These are phyloP conservation scores for Polygonum maritimum DNA, from an alignment of 148 eudicot species.

Conservation along the genomic window DNA sequence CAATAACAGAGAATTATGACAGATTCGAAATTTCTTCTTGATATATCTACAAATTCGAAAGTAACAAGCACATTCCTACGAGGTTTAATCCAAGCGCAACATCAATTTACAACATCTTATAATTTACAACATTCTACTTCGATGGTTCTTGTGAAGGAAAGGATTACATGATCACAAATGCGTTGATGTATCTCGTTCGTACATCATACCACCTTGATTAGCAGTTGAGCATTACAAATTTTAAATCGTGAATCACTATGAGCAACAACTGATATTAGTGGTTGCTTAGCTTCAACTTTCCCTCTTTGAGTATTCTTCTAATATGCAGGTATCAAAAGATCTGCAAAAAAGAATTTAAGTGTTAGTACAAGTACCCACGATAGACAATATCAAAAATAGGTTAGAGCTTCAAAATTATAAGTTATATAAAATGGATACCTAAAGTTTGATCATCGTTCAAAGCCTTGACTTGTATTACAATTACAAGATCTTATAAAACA, in stretches of 20 bases:
- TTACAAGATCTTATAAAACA: too few relatives aligned
- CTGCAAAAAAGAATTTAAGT: not conserved
- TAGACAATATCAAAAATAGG: not conserved
- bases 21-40: too few relatives aligned
- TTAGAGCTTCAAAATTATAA: not conserved
- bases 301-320: not conserved
- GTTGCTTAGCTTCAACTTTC: not conserved
- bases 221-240: not conserved
- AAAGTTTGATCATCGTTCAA: not conserved
- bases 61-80: too few relatives aligned
- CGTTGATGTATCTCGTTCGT: too few relatives aligned
- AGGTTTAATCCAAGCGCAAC: not conserved
- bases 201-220: not conserved
- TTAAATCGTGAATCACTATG: not conserved
- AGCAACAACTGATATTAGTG: not conserved
- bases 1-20: not conserved
- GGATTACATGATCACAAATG: not conserved
- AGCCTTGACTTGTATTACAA: not conserved
- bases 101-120: not conserved
- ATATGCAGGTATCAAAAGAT: not conserved
- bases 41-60: too few relatives aligned
- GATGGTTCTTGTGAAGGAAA: not conserved
- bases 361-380: not conserved
- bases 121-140: constrained; percentile 3
- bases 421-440: too few relatives aligned